These are phyloP conservation scores for Furcasterigmium furcatum DNA, from an alignment of 2,329 filamentous ascomycete species.

Conservation along the genomic window DNA sequence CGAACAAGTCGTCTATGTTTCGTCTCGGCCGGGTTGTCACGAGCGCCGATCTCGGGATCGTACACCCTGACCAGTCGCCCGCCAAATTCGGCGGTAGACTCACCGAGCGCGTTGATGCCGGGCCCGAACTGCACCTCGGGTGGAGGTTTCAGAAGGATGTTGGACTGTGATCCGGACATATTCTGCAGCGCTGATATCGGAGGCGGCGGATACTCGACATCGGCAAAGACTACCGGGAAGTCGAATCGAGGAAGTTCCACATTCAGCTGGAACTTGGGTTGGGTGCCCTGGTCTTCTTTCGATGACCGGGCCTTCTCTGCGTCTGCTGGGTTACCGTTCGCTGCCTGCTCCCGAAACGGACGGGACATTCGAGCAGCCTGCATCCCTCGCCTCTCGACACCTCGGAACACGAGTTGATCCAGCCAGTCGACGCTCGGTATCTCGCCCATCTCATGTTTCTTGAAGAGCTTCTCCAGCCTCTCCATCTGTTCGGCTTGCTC, in stretches of 20 bases:
- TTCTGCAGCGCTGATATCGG: conserved; percentile 75
- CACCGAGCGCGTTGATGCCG: conserved; percentile 71
- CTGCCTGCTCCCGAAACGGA: conserved; percentile 26
- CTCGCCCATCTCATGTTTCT: conserved; percentile 98
- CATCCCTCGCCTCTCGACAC: conserved; percentile 73
- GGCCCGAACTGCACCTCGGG: conserved; percentile 89
- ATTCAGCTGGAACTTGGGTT: conserved; percentile 66
- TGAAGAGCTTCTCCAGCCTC: conserved; percentile 83
- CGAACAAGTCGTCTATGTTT: conserved; percentile 91
- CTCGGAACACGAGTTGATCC: conserved; percentile 89
- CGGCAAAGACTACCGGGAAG: conserved; percentile 91
- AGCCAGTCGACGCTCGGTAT: conserved; percentile 93
- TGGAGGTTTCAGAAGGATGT: conserved; percentile 71
- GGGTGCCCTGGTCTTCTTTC: conserved; percentile 39
- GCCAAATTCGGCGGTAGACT: conserved; percentile 42
- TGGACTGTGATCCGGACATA: conserved; percentile 59
- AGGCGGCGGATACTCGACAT: conserved; percentile 86
- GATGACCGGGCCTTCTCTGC: conserved; percentile 20
- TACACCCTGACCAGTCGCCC: conserved; percentile 79
- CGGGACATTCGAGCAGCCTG: conserved; percentile 60
- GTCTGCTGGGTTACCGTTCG: conserved; percentile 35
- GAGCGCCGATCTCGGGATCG: conserved; percentile 85
- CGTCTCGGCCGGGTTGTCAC: conserved; percentile 89
- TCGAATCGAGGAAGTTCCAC: conserved; percentile 93
- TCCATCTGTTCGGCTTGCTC: conserved; percentile 84